Evolutionary conservation across 306 rosid genomes (phyloP), one percentile per base, ranked within the genome.

Genomic region (Mimosa pudica): DNA sequence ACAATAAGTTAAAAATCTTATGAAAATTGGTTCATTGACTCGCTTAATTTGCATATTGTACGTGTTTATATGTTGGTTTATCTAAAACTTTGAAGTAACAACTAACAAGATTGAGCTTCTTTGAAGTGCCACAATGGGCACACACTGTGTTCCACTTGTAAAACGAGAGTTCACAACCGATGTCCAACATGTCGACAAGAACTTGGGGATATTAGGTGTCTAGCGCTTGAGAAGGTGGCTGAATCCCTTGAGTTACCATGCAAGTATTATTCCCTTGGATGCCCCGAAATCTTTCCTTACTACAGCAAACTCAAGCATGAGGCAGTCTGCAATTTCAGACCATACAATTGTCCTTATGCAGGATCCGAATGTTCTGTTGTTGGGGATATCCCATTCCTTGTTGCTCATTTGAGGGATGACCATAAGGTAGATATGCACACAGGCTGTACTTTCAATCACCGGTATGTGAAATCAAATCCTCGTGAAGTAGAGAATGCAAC

Each of bases 161-260:
- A 96, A 88, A 88, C 98, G 38, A 91, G 99, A 87, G 99, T 96
- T 72, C 98, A 93, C 82, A 96, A 96, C 71, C 92, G 99, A 8
- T 96, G 99, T 87, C 99, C 99, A 6, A 96, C 99, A 32, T 96
- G 99, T 85, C 89, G 99, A 81, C 99, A 96, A 87, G 99, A 96
- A 88, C 99, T 96, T 73, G 99, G 99, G 79, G 99, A 96, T 84
- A 96, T 96, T 74, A 89, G 99, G 90, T 96, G 99, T 84, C 83
- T 96, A 65, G 99, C 99, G 12, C 82, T 96, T 66, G 99, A 96
- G 85, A 96, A 96, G 88, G 99, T 96, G 84, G 99, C 99, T 10
- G 99, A 96, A 88, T 96, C 99, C 57, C 96, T 96, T 52, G 99
- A 96, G 73, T 85, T 96, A 79, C 98, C 99, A 13, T 96, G 99